phyloP scores from a whole-genome alignment of 805 yeast species.

The Cyberlindnera veronae region DNA sequence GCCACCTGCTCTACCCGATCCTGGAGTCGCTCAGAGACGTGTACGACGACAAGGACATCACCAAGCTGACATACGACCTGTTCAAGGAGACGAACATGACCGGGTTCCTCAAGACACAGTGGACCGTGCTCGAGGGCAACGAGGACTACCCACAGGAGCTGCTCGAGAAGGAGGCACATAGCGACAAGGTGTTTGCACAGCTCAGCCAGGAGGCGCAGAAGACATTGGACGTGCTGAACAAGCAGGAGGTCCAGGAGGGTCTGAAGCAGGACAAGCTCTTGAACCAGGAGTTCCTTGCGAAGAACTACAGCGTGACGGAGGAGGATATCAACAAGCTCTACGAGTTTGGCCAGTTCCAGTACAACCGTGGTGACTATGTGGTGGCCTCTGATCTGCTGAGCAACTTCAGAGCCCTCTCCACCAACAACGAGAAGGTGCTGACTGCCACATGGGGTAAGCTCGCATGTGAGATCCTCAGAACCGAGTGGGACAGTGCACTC shows the following conservation, averaged over 20 bases:
- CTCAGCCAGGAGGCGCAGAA: slow-evolving; percentile 42
- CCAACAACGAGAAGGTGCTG: slow-evolving; percentile 45
- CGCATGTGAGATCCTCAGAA: slow-evolving; percentile 55
- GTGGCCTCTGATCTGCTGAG: slow-evolving; percentile 56
- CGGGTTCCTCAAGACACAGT: slow-evolving; percentile 44
- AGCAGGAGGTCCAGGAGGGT: slow-evolving; percentile 48
- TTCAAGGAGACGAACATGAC: slow-evolving; percentile 57
- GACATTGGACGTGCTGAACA: slow-evolving; percentile 42
- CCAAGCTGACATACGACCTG: slow-evolving; percentile 47
- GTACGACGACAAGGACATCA: slow-evolving; percentile 43
- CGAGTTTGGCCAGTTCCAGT: slow-evolving; percentile 59
- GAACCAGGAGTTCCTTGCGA: slow-evolving; percentile 45
- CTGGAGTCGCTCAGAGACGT: slow-evolving; percentile 44
- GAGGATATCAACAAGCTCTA: slow-evolving; percentile 48
- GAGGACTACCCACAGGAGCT: slow-evolving; percentile 41
- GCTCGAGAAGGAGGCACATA: slow-evolving; percentile 36
- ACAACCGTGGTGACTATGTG: slow-evolving; percentile 59
- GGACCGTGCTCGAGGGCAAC: slow-evolving; percentile 38
- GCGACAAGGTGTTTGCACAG: slow-evolving; percentile 35
- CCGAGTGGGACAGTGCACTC: slow-evolving; percentile 49
- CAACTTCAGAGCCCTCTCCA: slow-evolving; percentile 54
- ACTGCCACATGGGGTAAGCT: slow-evolving; percentile 68
- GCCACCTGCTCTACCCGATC: slow-evolving; percentile 54
- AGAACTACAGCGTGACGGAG: slow-evolving; percentile 43
- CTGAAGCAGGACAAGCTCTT: slow-evolving; percentile 53